Evolutionary conservation across 2,329 filamentous ascomycete species (phyloP).

Genomic region (Rhynchosporium graminicola): DNA sequence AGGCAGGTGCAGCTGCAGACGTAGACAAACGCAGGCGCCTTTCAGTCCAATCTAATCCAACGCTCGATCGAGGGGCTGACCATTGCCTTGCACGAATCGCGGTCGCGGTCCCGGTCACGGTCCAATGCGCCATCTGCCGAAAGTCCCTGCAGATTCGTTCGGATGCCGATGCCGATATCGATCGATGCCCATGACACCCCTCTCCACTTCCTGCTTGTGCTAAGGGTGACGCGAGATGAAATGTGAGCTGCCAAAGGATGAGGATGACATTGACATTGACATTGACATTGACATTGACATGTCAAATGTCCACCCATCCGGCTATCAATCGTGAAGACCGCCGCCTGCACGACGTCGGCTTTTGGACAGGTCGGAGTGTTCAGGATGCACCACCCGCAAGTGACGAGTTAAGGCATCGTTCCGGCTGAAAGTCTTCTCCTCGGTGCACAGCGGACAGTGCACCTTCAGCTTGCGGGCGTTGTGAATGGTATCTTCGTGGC

Average conservation of each 20-base stretch:
- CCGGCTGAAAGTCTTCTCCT: slow-evolving; percentile 95
- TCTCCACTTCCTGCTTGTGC: neutral
- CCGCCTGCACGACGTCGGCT: slow-evolving; percentile 40
- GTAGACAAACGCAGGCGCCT: too few relatives aligned
- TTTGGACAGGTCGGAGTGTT: slow-evolving; percentile 79
- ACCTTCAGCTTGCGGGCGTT: slow-evolving; percentile 94
- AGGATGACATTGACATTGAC: neutral
- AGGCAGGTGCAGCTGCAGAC: too few relatives aligned
- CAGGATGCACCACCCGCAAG: slow-evolving; percentile 91
- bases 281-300: too few relatives aligned
- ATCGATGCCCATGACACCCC: too few relatives aligned
- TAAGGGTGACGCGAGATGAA: neutral
- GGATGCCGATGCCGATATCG: too few relatives aligned
- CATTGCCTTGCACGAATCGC: neutral
- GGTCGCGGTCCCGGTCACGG: too few relatives aligned
- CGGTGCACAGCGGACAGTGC: slow-evolving; percentile 85
- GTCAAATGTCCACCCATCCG: too few relatives aligned
- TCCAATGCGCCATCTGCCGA: slow-evolving; percentile 1
- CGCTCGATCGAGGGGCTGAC: neutral
- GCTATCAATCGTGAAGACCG: too few relatives aligned
- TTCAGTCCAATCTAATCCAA: neutral
- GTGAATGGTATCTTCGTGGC: slow-evolving; percentile 97
- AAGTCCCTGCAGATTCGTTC: slow-evolving; percentile 11
- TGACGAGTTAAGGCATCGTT: slow-evolving; percentile 93
- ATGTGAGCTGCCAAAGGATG: neutral